phyloP scores from a whole-genome alignment of 169 alveolate species.

The Cyclospora cayetanensis region DNA sequence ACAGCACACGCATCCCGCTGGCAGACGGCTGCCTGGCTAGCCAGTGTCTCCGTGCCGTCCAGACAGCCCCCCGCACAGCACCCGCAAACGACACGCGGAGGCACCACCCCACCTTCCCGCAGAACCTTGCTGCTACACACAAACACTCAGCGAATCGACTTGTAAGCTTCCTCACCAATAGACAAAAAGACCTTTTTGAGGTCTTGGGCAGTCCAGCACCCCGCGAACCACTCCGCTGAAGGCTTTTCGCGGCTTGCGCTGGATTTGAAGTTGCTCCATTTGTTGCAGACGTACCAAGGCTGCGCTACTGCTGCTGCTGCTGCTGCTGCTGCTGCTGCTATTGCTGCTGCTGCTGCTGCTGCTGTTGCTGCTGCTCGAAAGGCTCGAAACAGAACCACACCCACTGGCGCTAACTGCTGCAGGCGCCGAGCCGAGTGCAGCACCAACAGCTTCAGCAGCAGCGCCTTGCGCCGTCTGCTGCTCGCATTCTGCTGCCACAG shows the following conservation, averaged over 20 bases:
- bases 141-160: not conserved
- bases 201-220: not conserved
- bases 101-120: too few species aligned
- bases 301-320: not conserved
- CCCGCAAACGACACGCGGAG: too few species aligned
- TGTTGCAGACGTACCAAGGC: not conserved
- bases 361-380: not conserved
- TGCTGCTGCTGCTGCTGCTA: not conserved
- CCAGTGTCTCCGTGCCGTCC: too few species aligned
- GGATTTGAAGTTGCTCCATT: not conserved
- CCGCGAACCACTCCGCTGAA: not conserved
- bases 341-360: not conserved
- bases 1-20: not conserved
- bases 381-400: not conserved
- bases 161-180: not conserved
- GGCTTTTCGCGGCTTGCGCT: too few species aligned
- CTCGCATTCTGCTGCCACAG: not conserved
- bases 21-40: not conserved
- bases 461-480: not conserved
- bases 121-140: too few species aligned
- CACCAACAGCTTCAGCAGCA: not conserved
- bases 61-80: too few species aligned
- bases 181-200: not conserved
- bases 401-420: constrained; percentile 28
- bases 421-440: not conserved